Evolutionary conservation across 768 basidiomycete genomes (phyloP).

Genomic region (Cubamyces lactineus): DNA sequence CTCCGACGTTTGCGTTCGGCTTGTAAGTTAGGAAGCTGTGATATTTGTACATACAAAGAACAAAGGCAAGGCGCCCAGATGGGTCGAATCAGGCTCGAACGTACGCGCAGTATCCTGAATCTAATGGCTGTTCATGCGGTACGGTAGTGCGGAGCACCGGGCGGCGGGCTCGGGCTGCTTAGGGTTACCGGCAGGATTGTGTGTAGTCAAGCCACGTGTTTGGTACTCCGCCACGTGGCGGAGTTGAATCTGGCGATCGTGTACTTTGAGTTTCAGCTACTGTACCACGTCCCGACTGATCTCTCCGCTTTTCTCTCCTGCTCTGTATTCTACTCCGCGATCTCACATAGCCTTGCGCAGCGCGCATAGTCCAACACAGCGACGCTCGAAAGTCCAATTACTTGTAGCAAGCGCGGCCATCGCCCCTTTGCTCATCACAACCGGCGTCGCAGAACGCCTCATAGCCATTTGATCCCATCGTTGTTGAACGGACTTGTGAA

Average conservation of each 20-base stretch:
- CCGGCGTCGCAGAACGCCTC: conserved; percentile 12
- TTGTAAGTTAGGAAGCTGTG: conserved; percentile 32
- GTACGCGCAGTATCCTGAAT: not conserved
- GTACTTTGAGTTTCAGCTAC: conserved; percentile 3
- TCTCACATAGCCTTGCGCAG: conserved; percentile 28
- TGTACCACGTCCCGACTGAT: not conserved
- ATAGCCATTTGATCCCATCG: conserved; percentile 28
- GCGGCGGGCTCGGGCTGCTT: too few species aligned
- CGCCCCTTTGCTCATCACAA: conserved; percentile 14
- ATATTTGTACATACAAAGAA: not conserved
- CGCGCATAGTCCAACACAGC: conserved; percentile 23
- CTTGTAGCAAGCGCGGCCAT: not conserved
- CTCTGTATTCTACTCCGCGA: conserved; percentile 22
- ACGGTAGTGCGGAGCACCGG: too few species aligned
- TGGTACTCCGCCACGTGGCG: conserved; percentile 20
- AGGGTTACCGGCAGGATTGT: conserved; percentile 3
- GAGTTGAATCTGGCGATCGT: conserved; percentile 13
- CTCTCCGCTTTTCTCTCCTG: not conserved
- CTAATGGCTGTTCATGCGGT: not conserved
- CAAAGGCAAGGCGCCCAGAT: not conserved
- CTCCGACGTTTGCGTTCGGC: conserved; percentile 70
- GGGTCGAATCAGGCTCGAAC: too few species aligned
- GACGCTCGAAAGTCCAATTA: not conserved
- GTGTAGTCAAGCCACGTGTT: conserved; percentile 7
- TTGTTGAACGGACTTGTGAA: conserved; percentile 15